Conservation (phyloP, 2,329 filamentous ascomycete species). For the Arthrobotrys conoides region DNA sequence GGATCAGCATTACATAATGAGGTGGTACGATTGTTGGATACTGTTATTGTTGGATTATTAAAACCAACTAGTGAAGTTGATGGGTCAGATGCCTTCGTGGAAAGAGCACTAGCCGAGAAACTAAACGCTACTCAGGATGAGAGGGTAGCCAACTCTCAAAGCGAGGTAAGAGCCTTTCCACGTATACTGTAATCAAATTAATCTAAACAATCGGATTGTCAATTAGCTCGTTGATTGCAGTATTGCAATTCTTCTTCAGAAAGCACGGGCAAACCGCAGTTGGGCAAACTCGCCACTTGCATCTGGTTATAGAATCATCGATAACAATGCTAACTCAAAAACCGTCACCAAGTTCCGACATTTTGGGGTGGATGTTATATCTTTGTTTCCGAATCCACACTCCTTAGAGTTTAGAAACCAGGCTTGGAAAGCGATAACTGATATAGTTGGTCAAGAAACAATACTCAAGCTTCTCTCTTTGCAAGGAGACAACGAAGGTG, state of each 20-base stretch:
- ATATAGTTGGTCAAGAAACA: constrained; percentile 79
- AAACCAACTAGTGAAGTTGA: constrained; percentile 62
- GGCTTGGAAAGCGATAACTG: constrained; percentile 82
- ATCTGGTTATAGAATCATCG: constrained; percentile 31
- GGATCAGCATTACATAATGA: constrained; percentile 44
- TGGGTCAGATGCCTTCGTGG: constrained; percentile 37
- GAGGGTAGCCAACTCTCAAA: constrained; percentile 37
- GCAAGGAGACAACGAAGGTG: constrained; percentile 49
- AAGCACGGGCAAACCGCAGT: constrained; percentile 23
- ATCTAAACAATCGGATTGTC: constrained; percentile 4
- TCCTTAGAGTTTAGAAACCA: constrained; percentile 76
- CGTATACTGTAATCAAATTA: neutral
- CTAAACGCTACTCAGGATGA: constrained; percentile 55
- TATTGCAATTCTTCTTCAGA: constrained; percentile 44
- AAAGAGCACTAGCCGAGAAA: constrained; percentile 40
- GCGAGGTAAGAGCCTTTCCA: constrained; percentile 27
- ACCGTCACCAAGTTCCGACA: constrained; percentile 59
- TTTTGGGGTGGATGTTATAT: constrained; percentile 63
- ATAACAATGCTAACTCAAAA: constrained; percentile 39
- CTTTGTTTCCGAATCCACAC: constrained; percentile 77
- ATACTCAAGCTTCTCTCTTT: constrained; percentile 62
- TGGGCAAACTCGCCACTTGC: constrained; percentile 52
- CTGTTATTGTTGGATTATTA: constrained; percentile 75
- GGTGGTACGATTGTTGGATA: constrained; percentile 76
- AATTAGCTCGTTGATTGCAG: constrained; percentile 41